Evolutionary conservation across 345 rosid genomes (phyloP), one percentile per base, ranked within the genome.

Genomic region (Acer yangbiense): DNA sequence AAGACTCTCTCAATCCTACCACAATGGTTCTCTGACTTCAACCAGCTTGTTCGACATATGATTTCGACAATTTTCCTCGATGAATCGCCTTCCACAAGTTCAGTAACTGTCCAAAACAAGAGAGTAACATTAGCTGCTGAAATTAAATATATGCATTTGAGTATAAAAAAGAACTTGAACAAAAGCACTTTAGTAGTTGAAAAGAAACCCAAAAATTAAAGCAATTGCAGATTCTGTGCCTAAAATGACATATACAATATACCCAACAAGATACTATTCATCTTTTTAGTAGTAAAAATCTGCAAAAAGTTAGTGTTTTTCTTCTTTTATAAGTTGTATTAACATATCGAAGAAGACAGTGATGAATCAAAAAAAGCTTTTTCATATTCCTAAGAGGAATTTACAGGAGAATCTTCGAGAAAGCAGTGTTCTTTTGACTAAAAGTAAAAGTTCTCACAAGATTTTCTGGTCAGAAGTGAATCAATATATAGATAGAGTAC

Each of bases 11-110:
- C 98, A 61, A 96, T 92, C 80, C 99, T 82, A 61, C 98, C 94
- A n/a, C 92, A 90, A 71, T 89, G 92, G 65, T 86, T 92, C 79
- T 96, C 99, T 9, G 97, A 88, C 81, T 92, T 92, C 43, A 91
- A 83, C 99, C 97, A 93, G 78, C 97, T 93, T 46, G 98, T 89
- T 71, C 93, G 81, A 79, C 99, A 96, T 65, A 96, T 96, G 72
- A 96, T 96, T 80, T 96, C 99, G 29, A 96, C 99, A n/a, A 96
- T 96, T 78, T 96, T 94, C 78, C 99, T 91, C 0, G 99, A 96
- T 16, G 99, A 96, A 74, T 94, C 99, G 0, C 99, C 99, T 85
- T 96, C 99, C 70, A 90, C 89, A 0, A 96, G 97, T 79, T 96
- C 99, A n/a, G 99, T 91, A 54, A 96, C 99, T 94, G 92, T 46